phyloP scores from a whole-genome alignment of 306 rosid species.

The Fragaria iinumae region DNA sequence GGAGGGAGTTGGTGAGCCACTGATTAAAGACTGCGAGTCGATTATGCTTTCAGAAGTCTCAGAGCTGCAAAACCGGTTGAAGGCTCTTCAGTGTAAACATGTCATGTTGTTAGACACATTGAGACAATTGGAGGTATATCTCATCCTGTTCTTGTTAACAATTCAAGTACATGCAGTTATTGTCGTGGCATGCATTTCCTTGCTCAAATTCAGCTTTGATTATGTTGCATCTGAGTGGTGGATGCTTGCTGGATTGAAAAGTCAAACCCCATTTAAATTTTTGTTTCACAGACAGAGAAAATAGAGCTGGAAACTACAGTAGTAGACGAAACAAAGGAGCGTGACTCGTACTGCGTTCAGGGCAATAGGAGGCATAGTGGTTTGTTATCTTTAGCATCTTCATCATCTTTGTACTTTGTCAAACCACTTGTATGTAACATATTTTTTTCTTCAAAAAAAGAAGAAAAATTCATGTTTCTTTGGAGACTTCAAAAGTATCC shows the following conservation, averaged over 20 bases:
- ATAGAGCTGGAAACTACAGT: slow-evolving; percentile 98
- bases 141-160: slow-evolving; percentile 13
- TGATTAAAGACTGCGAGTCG: slow-evolving; percentile 82
- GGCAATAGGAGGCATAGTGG: slow-evolving; percentile 93
- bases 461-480: not conserved
- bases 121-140: slow-evolving; percentile 83
- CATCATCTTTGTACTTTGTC: not conserved
- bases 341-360: slow-evolving; percentile 87
- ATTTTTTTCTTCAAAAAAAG: no score
- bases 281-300: slow-evolving; percentile 74
- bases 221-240: not conserved
- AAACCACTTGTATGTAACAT: no score
- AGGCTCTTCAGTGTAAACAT: slow-evolving; percentile 78
- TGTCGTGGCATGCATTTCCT: not conserved
- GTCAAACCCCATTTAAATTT: slow-evolving; percentile 8
- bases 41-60: slow-evolving; percentile 86
- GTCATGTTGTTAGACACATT: slow-evolving; percentile 70
- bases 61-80: slow-evolving; percentile 72
- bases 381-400: slow-evolving; percentile 40
- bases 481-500: not conserved
- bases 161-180: not conserved
- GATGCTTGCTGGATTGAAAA: not conserved
- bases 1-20: slow-evolving; percentile 71
- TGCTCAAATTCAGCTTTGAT: not conserved
- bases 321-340: slow-evolving; percentile 98